These are phyloP conservation scores for Gigaspora rosea DNA, from an alignment of 192 early-diverging fungal genomes.

Conservation along the genomic window DNA sequence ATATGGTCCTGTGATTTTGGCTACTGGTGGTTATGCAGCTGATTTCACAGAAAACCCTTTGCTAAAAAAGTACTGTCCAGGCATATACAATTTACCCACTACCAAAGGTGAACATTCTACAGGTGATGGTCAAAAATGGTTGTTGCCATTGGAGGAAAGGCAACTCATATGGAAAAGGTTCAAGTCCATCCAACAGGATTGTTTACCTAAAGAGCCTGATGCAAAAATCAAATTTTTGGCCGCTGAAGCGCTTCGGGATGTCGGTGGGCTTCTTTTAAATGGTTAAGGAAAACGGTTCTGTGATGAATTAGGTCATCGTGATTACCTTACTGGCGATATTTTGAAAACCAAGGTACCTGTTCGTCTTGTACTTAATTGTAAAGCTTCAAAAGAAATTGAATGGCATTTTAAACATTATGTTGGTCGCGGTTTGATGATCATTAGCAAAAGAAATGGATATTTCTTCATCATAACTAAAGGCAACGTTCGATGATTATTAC, in stretches of 20 bases:
- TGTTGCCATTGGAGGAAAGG: conserved; percentile 74
- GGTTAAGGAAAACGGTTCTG: conserved; percentile 85
- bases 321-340: conserved; percentile 89
- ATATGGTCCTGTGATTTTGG: no score
- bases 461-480: conserved; percentile 48
- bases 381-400: conserved; percentile 85
- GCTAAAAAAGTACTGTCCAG: conserved; percentile 82
- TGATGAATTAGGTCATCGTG: conserved; percentile 92
- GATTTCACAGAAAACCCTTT: no score
- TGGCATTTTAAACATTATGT: no score
- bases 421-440: conserved; percentile 84
- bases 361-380: conserved; percentile 79
- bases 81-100: conserved; percentile 73
- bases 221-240: no score
- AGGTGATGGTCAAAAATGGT: conserved; percentile 94
- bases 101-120: conserved; percentile 96
- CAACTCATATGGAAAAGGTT: conserved; percentile 93
- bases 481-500: no score
- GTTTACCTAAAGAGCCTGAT: no score
- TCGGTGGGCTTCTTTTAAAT: conserved; percentile 83
- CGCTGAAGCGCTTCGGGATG: conserved; percentile 93
- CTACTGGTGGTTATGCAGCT: conserved; percentile 98
- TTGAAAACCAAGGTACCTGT: conserved; percentile 85
- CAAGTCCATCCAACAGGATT: no score
- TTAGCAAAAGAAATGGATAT: conserved; percentile 79